Conservation (phyloP, 2,329 filamentous ascomycete genomes). For the Leptographium flavum region DNA sequence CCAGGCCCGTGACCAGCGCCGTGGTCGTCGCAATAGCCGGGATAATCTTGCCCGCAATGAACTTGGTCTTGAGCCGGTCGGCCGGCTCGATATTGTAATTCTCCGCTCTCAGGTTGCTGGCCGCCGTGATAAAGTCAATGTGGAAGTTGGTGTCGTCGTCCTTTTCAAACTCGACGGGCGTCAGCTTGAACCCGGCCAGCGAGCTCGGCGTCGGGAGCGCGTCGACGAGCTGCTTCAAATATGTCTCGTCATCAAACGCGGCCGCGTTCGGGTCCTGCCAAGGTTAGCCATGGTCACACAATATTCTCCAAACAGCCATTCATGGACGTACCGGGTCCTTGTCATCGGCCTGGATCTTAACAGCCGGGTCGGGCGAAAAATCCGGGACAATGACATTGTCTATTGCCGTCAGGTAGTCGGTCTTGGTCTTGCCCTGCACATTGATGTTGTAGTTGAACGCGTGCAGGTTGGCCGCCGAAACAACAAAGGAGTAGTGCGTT, state of each 20-base stretch:
- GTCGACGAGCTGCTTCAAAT: constrained; percentile 57
- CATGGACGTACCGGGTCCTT: constrained; percentile 58
- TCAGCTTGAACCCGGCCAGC: constrained; percentile 75
- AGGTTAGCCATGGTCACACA: constrained; percentile 11
- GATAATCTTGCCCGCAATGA: constrained; percentile 99
- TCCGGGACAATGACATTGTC: constrained; percentile 93
- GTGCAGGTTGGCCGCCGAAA: constrained; percentile 80
- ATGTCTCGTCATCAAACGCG: constrained; percentile 56
- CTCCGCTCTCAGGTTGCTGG: constrained; percentile 88
- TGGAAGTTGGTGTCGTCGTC: constrained; percentile 96
- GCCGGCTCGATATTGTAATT: constrained; percentile 95
- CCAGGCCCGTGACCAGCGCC: constrained; percentile 83
- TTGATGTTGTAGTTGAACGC: constrained; percentile 98
- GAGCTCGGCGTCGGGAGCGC: constrained; percentile 66
- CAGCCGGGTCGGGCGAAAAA: constrained; percentile 75
- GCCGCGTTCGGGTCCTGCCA: constrained; percentile 62
- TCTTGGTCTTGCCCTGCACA: constrained; percentile 55
- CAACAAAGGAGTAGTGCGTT: constrained; percentile 77
- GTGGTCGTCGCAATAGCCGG: constrained; percentile 97
- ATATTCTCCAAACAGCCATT: background rate
- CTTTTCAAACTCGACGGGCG: constrained; percentile 91
- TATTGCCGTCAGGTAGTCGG: constrained; percentile 64
- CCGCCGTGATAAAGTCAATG: constrained; percentile 97
- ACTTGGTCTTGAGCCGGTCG: constrained; percentile 96
- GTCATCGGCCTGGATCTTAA: constrained; percentile 95